Conservation (phyloP, 179 eudicot species). For the Silene noctiflora region DNA sequence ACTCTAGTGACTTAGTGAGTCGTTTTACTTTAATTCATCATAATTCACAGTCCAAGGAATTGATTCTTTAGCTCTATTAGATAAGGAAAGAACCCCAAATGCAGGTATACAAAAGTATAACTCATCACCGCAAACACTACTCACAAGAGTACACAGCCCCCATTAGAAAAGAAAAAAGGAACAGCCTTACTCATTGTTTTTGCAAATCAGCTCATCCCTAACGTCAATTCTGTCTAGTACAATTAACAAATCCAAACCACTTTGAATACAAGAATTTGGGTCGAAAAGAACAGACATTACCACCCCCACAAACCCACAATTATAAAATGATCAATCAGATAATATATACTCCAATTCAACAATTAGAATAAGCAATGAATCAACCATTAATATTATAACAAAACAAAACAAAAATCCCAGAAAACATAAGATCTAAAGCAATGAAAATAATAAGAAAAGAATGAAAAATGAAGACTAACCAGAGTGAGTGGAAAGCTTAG, state of each 20-base stretch:
- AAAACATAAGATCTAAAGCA: background rate
- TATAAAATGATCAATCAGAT: background rate
- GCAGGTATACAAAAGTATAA: too few relatives aligned
- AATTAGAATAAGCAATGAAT: background rate
- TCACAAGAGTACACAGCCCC: background rate
- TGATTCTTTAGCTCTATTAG: too few relatives aligned
- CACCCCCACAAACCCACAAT: background rate
- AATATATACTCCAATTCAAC: background rate
- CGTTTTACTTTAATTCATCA: too few relatives aligned
- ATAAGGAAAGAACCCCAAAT: too few relatives aligned
- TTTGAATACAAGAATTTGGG: too few relatives aligned
- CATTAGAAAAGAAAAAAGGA: background rate
- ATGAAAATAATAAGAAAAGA: background rate
- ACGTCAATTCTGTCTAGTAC: too few relatives aligned
- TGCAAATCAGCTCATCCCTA: background rate
- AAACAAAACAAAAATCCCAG: background rate
- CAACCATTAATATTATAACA: background rate
- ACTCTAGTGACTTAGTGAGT: too few relatives aligned
- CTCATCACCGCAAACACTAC: background rate
- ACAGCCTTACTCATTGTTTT: background rate
- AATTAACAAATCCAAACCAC: background rate
- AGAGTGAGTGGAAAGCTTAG: conserved; percentile 78
- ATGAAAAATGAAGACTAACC: conserved; percentile 38
- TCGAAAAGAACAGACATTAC: background rate
- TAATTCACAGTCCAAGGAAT: background rate